phyloP scores from a whole-genome alignment of 2,329 filamentous ascomycete genomes.

The Pseudogymnoascus sp. region DNA sequence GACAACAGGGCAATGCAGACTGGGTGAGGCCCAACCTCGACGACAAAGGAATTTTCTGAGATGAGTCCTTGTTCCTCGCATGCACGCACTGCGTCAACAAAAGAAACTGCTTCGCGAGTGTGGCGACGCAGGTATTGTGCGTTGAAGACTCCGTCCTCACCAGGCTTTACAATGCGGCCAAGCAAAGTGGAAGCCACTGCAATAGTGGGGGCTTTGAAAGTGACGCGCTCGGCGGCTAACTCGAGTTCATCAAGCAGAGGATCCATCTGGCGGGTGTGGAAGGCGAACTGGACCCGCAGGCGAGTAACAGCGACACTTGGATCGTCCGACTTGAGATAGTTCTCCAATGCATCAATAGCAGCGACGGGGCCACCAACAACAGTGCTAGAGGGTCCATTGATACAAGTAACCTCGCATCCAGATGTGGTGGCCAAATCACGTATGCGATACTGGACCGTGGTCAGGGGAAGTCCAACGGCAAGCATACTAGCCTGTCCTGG shows the following conservation, averaged over 20 bases:
- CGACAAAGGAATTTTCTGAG: slow-evolving; percentile 58
- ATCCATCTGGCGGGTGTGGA: slow-evolving; percentile 57
- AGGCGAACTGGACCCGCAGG: slow-evolving; percentile 57
- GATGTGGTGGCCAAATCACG: not conserved
- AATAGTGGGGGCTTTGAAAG: slow-evolving; percentile 46
- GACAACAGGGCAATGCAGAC: slow-evolving; percentile 61
- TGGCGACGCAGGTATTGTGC: slow-evolving; percentile 56
- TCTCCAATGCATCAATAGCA: not conserved
- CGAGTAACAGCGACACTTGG: slow-evolving; percentile 36
- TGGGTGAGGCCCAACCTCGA: slow-evolving; percentile 65
- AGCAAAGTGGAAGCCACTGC: slow-evolving; percentile 60
- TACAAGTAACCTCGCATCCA: not conserved
- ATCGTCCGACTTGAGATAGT: not conserved
- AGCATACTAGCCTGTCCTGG: slow-evolving; percentile 48
- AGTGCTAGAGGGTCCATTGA: not conserved
- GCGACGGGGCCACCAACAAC: not conserved
- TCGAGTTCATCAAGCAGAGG: slow-evolving; percentile 52
- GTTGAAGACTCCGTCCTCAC: slow-evolving; percentile 45
- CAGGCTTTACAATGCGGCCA: slow-evolving; percentile 45
- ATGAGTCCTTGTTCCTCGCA: slow-evolving; percentile 50
- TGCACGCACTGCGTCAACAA: slow-evolving; percentile 51
- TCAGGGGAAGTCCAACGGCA: not conserved
- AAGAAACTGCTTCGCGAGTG: slow-evolving; percentile 60
- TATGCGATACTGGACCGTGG: not conserved
- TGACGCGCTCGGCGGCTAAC: slow-evolving; percentile 41